Evolutionary conservation across 1,284 basidiomycete genomes (phyloP).

Genomic region (Athelia sp.): DNA sequence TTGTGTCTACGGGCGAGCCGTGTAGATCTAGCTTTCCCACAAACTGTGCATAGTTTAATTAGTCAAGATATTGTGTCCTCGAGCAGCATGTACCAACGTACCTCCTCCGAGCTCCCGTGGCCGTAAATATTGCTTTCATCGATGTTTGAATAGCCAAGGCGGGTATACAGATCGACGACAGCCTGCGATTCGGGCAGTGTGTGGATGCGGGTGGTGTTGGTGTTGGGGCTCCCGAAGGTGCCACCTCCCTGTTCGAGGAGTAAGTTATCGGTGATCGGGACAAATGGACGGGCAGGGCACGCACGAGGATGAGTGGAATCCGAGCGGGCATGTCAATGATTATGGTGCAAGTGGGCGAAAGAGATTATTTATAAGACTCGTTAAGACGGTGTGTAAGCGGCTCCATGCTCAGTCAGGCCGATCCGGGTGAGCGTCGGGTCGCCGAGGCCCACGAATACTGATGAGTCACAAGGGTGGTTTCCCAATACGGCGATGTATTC

Average conservation of each 20-base stretch:
- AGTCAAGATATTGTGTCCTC: neutral
- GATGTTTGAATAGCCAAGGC: neutral
- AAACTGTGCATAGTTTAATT: neutral
- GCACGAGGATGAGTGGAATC: neutral
- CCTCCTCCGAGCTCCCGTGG: neutral
- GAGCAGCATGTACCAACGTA: neutral
- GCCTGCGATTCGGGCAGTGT: neutral
- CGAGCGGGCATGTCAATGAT: neutral
- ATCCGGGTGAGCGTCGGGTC: too few relatives aligned
- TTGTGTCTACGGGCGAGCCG: neutral
- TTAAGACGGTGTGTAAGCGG: too few relatives aligned
- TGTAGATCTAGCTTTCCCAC: neutral
- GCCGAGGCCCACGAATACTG: too few relatives aligned
- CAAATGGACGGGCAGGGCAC: neutral
- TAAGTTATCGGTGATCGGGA: neutral
- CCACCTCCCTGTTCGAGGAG: neutral
- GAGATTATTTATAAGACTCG: too few relatives aligned
- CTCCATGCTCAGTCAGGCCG: too few relatives aligned
- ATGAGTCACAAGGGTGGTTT: too few relatives aligned
- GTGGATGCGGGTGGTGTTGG: neutral
- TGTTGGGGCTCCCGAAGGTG: neutral
- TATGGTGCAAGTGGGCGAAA: too few relatives aligned
- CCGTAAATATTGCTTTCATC: neutral
- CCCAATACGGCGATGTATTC: too few relatives aligned
- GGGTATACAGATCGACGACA: neutral